A percentile compares a stretch with the other conserved stretches of the same genome.
phyloP scores from a whole-genome alignment of 148 eudicot species.

The Bassia scoparia region DNA sequence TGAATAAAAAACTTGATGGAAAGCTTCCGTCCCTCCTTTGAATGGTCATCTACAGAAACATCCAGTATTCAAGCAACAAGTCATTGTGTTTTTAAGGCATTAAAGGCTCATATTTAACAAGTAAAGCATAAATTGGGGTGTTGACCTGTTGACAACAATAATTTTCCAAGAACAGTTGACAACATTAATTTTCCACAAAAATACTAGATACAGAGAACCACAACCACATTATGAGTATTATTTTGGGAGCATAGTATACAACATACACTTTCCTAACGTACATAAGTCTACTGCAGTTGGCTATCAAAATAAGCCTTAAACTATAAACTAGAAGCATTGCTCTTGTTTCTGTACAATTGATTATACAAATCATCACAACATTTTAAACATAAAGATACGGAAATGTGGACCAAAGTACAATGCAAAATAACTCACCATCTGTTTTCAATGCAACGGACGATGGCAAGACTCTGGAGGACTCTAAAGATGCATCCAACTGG shows the following conservation, averaged over 20 bases:
- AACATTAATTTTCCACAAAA: no score
- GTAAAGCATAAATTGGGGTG: neutral
- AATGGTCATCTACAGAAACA: slow-evolving; percentile 37
- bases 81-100: neutral
- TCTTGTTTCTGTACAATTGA: neutral
- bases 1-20: slow-evolving; percentile 72
- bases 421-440: slow-evolving; percentile 24
- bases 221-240: no score
- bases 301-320: neutral
- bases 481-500: slow-evolving; percentile 27
- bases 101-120: slow-evolving; percentile 3
- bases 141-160: neutral
- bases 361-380: no score
- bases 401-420: neutral
- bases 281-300: neutral
- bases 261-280: neutral
- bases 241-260: neutral
- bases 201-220: no score
- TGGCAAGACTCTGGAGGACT: slow-evolving; percentile 34
- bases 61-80: slow-evolving; percentile 7
- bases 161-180: no score
- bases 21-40: slow-evolving; percentile 44
- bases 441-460: slow-evolving; percentile 23
- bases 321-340: neutral
- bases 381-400: no score